A percentile compares a stretch with the other conserved stretches of the same genome.
Conservation (phyloP, 2,329 filamentous ascomycete species). For the Lecanicillium sp. region DNA sequence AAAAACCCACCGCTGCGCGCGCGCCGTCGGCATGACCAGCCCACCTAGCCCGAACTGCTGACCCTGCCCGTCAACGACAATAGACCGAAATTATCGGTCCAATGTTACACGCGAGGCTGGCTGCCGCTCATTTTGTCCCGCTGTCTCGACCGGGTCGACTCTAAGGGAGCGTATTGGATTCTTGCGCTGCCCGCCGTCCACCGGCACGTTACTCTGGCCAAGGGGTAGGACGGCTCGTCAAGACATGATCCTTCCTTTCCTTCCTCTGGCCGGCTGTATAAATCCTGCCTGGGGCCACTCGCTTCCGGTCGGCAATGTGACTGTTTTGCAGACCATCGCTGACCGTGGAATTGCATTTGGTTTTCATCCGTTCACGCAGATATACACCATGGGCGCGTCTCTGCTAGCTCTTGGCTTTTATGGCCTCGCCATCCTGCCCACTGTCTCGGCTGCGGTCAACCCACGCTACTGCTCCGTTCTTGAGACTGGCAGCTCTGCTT, state of each 20-base stretch:
- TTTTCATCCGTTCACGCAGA: not conserved
- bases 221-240: not conserved
- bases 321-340: not conserved
- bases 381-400: constrained; percentile 10
- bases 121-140: not conserved
- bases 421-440: constrained; percentile 3
- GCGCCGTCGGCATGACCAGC: no score
- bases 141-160: no score
- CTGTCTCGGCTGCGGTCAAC: not conserved
- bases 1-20: no score
- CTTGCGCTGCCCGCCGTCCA: not conserved
- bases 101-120: not conserved
- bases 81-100: not conserved
- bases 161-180: not conserved
- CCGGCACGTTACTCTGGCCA: not conserved
- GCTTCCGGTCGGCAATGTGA: not conserved
- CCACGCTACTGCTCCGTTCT: constrained; percentile 7
- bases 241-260: constrained; percentile 3
- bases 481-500: not conserved
- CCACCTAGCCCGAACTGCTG: not conserved
- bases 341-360: not conserved
- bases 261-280: not conserved
- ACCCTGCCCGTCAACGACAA: not conserved
- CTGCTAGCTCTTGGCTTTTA: constrained; percentile 1
- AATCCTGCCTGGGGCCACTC: not conserved